Base-by-base conservation (phyloP, 768 basidiomycete species). In the Podaxis sp. region DNA sequence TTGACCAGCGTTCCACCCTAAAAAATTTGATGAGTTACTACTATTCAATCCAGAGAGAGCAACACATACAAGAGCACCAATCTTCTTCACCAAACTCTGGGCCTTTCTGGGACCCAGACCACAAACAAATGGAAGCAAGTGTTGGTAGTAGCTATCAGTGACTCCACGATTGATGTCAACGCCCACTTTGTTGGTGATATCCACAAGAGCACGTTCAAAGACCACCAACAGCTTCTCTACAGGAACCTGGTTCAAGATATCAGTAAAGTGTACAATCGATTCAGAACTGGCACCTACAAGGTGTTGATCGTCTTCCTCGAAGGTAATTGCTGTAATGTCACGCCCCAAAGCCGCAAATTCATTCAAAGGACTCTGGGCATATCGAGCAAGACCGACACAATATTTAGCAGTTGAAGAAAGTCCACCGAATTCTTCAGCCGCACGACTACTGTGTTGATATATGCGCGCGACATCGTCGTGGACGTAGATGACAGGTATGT, bases 31-130 rank as follows among this genome's bases (percentile, higher is more conserved):
- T 50, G 65, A 13, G 64, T 38, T 22, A 52, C 37, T 40, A 51
- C 60, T 60, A 62, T 63, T 65, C 17, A 30, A 6, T 54, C 44
- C 4, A 40, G 24, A 4, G 50, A 36, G 37, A 40, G 33, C 37
- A 36, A 58, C 4, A 82, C 86, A 66, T 67, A 95, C 96, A 71
- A 89, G 77, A 15, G 84, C 77, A 7, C 84, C 85, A 52, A 98
- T 94, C 72, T 90, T 91, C 74, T 89, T 89, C 38, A 95, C 81
- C 49, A 99, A 72, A 4, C 84, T 84, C 66, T 93, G 89, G 4
- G 95, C 93, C 73, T 99, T 99, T 62, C 97, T 85, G 8, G 95
- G 97, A 7, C 97, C 97, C 56, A 99, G 81, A 13, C 97, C 97
- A 69, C 94, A 87, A 46, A 99, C 85, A 70, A 93, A 96, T 1